Evolutionary conservation across 768 basidiomycete genomes (phyloP), one percentile per base, ranked within the genome.

Genomic region (Leucocoprinus birnbaumii): DNA sequence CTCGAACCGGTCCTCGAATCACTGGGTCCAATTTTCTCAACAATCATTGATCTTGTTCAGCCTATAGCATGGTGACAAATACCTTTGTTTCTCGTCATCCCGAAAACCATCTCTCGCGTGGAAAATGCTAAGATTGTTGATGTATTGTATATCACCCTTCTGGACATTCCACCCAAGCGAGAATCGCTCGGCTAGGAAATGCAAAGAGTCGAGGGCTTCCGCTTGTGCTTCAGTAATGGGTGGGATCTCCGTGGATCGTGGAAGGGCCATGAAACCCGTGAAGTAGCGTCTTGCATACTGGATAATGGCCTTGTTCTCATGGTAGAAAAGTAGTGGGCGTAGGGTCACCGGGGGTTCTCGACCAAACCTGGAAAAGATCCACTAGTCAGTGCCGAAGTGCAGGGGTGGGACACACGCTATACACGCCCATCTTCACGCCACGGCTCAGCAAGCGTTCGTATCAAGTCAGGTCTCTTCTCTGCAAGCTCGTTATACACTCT

Each of bases 61-160:
- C n/a, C n/a, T n/a, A n/a, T n/a, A n/a, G n/a, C n/a, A n/a, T n/a
- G n/a, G n/a, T n/a, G 26, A 21, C 10, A 70, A 75, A 58, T 57
- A 77, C 77, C 69, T 72, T 49, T 77, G 69, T 57, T 73, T 66
- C n/a, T 63, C 61, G 47, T 71, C 71, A 58, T 78, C 77, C 31
- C 62, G 59, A 58, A 78, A 78, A 8, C 66, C 75, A 56, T 78
- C 77, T 51, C 77, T 58, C 11, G 75, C 75, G 59, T 78, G 77
- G 46, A 78, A 63, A 42, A 78, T 57, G 0, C 75, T 70, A 58
- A 78, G 56, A 55, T 71, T 76, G 58, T 77, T 78, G 64, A 78
- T 76, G 60, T 77, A 78, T 58, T 78, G 77, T 31, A 78, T 76
- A 57, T 78, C 77, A 37, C 77, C 77, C 58, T 77, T 78, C 60